These are phyloP conservation scores for Tylopilus balloui DNA, from an alignment of 768 basidiomycete species.

Conservation along the genomic window DNA sequence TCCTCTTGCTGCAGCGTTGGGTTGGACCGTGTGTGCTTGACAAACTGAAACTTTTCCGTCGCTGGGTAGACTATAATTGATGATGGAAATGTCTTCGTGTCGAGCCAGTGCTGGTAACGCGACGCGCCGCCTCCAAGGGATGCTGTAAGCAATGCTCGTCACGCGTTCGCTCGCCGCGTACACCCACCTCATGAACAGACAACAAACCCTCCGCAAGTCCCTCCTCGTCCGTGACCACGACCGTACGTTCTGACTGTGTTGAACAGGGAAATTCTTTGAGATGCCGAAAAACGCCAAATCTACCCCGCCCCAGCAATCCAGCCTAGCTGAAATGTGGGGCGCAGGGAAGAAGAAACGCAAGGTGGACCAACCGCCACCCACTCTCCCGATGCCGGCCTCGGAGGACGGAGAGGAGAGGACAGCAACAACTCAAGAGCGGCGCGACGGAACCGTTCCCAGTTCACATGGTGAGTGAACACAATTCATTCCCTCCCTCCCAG, in stretches of 20 bases:
- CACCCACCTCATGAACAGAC: slow-evolving; percentile 51
- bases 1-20: neutral
- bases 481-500: neutral
- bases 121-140: neutral
- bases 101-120: neutral
- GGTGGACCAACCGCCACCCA: slow-evolving; percentile 17
- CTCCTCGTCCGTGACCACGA: neutral
- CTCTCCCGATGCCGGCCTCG: slow-evolving; percentile 23
- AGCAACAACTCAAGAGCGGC: slow-evolving; percentile 14
- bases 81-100: no score
- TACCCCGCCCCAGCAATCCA: slow-evolving; percentile 73
- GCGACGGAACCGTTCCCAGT: neutral
- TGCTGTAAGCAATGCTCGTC: slow-evolving; percentile 19
- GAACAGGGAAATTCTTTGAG: slow-evolving; percentile 65
- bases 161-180: slow-evolving; percentile 17
- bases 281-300: slow-evolving; percentile 68
- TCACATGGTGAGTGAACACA: slow-evolving; percentile 11
- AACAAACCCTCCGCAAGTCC: slow-evolving; percentile 63
- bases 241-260: neutral
- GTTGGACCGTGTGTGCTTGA: neutral
- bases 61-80: no score
- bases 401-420: slow-evolving; percentile 24
- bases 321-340: slow-evolving; percentile 70
- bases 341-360: slow-evolving; percentile 41
- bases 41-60: no score